Percentiles rank a stretch among this genome's conserved stretches.
Evolutionary conservation across 352 stramenopile genomes (phyloP).

Genomic region (Globisporangium nunn): DNA sequence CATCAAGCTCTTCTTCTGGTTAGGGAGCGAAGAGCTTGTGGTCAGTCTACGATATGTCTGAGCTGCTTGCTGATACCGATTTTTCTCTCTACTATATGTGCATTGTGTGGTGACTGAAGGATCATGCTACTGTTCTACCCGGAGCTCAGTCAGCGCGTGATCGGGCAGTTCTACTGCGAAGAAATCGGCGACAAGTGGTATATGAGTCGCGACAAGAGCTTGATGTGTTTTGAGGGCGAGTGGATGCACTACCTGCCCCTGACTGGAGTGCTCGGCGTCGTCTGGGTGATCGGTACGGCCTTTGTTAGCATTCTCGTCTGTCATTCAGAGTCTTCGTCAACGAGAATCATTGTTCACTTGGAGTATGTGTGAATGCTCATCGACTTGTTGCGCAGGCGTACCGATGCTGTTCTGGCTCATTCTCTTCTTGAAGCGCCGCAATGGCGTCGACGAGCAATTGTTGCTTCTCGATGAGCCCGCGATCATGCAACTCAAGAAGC

Average conservation of each 20-base stretch:
- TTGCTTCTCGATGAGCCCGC: slow-evolving; percentile 34
- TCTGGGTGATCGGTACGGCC: slow-evolving; percentile 59
- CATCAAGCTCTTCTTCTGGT: slow-evolving; percentile 74
- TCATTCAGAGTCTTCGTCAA: too few species aligned
- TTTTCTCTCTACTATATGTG: too few species aligned
- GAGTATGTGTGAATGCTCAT: background rate
- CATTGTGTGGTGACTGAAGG: slow-evolving; percentile 13
- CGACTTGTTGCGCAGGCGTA: slow-evolving; percentile 28
- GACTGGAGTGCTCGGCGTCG: slow-evolving; percentile 27
- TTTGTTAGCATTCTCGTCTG: background rate
- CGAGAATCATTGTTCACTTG: background rate
- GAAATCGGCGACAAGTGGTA: slow-evolving; percentile 55
- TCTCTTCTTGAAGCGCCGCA: slow-evolving; percentile 42
- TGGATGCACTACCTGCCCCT: slow-evolving; percentile 60
- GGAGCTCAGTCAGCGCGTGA: slow-evolving; percentile 56
- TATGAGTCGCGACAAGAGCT: slow-evolving; percentile 55
- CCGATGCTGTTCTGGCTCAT: slow-evolving; percentile 66
- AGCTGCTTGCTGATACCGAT: too few species aligned
- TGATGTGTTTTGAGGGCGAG: slow-evolving; percentile 40
- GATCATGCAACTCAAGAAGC: slow-evolving; percentile 31
- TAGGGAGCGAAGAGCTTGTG: background rate
- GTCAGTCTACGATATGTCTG: background rate
- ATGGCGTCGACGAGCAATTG: slow-evolving; percentile 42
- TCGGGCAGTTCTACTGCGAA: slow-evolving; percentile 73
- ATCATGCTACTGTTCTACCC: slow-evolving; percentile 66